Evolutionary conservation across 148 eudicot genomes (phyloP), one percentile per base, ranked within the genome.

Genomic region (Heliosperma pusillum): DNA sequence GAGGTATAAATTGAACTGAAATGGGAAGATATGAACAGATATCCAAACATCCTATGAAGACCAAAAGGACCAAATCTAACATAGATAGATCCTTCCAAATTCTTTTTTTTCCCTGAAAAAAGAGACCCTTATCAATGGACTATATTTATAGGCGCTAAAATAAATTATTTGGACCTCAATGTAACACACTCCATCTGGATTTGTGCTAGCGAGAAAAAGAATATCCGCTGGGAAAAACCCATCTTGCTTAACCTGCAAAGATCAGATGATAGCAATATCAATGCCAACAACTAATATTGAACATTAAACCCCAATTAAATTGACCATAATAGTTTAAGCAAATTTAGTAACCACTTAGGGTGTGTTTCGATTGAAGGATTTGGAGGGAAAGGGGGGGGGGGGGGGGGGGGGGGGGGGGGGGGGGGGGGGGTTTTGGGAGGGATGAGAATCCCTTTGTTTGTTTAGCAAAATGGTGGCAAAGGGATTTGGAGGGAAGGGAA

Each of bases 171-270:
- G 2, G 27, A 95, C 99, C 99, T 95, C 99, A 25, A 89, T 79
- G 70, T 95, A 95, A 87, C 97, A 95, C 82, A 95, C 91, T 71
- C 99, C 99, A 81, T 95, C 99, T 66, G 92, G 82, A 75, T 95
- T 95, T 70, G 99, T 85, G 82, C 97, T 88, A 78, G 96, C 99
- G 76, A 95, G 94, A 69, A 92, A 90, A 36, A 95, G 87, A 71
- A 95, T 71, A 83, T 95, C 99, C 20, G 99, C 99, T 3, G 99
- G 99, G 79, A 95, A 90, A 75, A 86, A 89, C 3, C 89, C 94
- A 58, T 92, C 99, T 86, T 92, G 96, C 85, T 85, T 87, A 74
- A 95, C 89, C 99, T 95, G 90, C 79, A 71, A 75, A 55, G 7
- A 64, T 20, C 69, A 73, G 12, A 77, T 56, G 24, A 55, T 40